Conservation (phyloP, 192 early-diverging fungal genomes). For the Backusella liffmaniae region DNA sequence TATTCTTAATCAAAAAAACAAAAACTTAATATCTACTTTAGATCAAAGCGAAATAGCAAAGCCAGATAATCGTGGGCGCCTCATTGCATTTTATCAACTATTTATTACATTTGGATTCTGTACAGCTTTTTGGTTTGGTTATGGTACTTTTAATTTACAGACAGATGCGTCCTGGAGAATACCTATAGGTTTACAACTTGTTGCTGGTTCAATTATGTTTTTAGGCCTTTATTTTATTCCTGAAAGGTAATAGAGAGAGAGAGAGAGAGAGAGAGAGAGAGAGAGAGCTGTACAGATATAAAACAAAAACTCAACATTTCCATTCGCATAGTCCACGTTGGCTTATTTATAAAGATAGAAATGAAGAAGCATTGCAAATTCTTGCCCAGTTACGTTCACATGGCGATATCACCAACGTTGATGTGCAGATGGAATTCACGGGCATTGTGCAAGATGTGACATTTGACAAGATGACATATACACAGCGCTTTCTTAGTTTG, state of each 20-base stretch:
- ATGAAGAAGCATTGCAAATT: constrained; percentile 69
- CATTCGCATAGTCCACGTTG: constrained; percentile 70
- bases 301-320: not conserved
- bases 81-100: constrained; percentile 84
- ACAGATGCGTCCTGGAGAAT: not conserved
- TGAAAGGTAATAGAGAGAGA: constrained; percentile 13
- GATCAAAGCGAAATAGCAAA: constrained; percentile 29
- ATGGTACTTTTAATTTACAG: constrained; percentile 8
- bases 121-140: constrained; percentile 35
- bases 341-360: constrained; percentile 65
- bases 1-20: not conserved
- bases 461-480: constrained; percentile 30
- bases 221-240: constrained; percentile 20
- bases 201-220: constrained; percentile 18
- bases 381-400: constrained; percentile 67
- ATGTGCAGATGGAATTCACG: constrained; percentile 61
- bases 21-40: not conserved
- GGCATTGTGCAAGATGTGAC: constrained; percentile 67
- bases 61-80: constrained; percentile 70
- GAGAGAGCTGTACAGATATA: not conserved
- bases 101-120: constrained; percentile 82
- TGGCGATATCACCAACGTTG: constrained; percentile 48
- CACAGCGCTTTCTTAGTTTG: constrained; percentile 48
- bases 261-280: not conserved
- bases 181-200: constrained; percentile 7